phyloP scores from a whole-genome alignment of 2,329 filamentous ascomycete species.

The Phyllosticta citrichinensis region DNA sequence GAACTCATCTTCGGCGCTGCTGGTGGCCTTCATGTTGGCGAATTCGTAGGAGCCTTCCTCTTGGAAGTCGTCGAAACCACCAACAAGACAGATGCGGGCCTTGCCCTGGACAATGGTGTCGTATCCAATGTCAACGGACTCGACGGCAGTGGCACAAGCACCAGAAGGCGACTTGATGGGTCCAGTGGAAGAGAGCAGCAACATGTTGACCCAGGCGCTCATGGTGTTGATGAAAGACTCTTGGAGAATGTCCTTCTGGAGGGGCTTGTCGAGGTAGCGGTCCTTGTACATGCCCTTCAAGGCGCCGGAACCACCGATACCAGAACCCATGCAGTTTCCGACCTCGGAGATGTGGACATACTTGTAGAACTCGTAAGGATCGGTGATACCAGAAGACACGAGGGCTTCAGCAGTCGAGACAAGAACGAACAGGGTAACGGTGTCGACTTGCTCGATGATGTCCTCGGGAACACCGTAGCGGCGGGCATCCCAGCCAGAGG shows the following conservation, averaged over 20 bases:
- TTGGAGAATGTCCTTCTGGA: conserved; percentile 98
- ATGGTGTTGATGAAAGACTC: conserved; percentile 99
- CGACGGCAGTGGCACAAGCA: conserved; percentile 92
- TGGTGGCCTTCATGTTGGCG: conserved; percentile 99
- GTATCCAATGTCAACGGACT: conserved; percentile 95
- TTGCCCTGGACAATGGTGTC: conserved; percentile 98
- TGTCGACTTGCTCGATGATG: conserved; percentile 95
- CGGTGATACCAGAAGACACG: conserved; percentile 87
- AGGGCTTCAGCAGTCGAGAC: conserved; percentile 89
- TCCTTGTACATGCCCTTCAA: conserved; percentile 98
- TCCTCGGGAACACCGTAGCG: conserved; percentile 94
- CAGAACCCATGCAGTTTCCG: conserved; percentile 95
- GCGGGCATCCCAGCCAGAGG: conserved; percentile 94
- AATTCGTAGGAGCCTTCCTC: conserved; percentile 99
- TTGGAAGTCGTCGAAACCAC: conserved; percentile 98
- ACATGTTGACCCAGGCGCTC: conserved; percentile 99
- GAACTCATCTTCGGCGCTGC: conserved; percentile 94
- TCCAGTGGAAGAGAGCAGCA: conserved; percentile 90
- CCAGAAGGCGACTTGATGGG: conserved; percentile 98
- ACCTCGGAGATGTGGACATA: conserved; percentile 97
- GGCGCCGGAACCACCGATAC: conserved; percentile 90
- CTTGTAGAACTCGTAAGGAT: conserved; percentile 99
- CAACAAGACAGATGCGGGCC: conserved; percentile 92
- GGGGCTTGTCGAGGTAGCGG: conserved; percentile 88
- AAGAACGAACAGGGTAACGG: conserved; percentile 88